Evolutionary conservation across 495 filamentous ascomycete genomes (phyloP).

Genomic region (Talaromyces adpressus): DNA sequence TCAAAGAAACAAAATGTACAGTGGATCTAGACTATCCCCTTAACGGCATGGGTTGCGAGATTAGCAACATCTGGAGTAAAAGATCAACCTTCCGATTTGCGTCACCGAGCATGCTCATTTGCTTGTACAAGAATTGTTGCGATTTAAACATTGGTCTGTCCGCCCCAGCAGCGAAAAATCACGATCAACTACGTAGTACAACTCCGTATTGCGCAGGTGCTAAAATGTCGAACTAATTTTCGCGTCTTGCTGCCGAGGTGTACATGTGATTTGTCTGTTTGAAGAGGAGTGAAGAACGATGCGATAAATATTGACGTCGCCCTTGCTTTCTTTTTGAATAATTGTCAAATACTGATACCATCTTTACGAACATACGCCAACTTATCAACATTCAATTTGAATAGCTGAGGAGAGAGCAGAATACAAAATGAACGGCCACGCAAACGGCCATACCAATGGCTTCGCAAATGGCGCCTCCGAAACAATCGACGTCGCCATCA

Average conservation of each 20-base stretch:
- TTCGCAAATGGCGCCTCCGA: slow-evolving; percentile 5
- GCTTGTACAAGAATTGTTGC: not conserved
- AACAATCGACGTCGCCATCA: slow-evolving; percentile 55
- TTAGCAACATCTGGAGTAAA: not conserved
- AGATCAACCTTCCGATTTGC: not conserved
- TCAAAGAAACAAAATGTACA: not conserved
- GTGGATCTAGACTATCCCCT: not conserved
- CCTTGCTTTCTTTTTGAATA: not conserved
- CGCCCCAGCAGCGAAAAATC: not conserved
- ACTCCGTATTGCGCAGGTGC: not conserved
- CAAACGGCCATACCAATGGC: slow-evolving; percentile 11
- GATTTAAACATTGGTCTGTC: not conserved
- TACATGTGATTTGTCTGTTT: not conserved
- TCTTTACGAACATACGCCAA: not conserved
- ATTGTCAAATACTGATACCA: not conserved
- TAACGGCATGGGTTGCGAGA: not conserved
- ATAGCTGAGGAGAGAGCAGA: not conserved
- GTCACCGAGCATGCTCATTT: not conserved
- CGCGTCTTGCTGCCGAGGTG: not conserved
- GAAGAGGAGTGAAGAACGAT: not conserved
- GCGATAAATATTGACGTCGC: not conserved
- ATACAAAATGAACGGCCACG: slow-evolving; percentile 20
- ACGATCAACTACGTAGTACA: not conserved
- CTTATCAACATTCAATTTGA: not conserved
- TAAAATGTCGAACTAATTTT: not conserved